Evolutionary conservation across 139 green algal genomes (phyloP), one percentile per base, ranked within the genome.

Genomic region (Nannochloris sp.): DNA sequence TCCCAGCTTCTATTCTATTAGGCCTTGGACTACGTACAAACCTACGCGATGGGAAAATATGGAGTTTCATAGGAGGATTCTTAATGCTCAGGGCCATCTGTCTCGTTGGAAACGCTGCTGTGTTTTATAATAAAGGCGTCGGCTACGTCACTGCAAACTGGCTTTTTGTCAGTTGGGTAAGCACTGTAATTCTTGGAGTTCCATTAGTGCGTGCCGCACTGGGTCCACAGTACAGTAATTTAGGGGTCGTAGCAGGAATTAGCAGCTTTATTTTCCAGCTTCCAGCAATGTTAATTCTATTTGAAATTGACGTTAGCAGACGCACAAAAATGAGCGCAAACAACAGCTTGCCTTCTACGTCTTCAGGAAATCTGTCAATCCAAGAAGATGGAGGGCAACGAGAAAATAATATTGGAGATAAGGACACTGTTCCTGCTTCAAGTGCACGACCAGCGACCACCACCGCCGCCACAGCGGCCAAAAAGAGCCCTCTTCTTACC

Each of bases 191-290:
- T 19, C 67, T 77, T 36, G 70, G 70, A 27, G 34, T 68, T 4
- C 70, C 70, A 15, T 53, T 77, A 37, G 30, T 77, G 10, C 29
- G n/a, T 15, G 56, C 70, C n/a, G 46, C 66, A 24, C 58, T 77
- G 13, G 70, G 65, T 35, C 39, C 44, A 4, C 2, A 54, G 27
- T 77, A 72, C 15, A 54, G 47, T 34, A 61, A 32, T 31, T 45
- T 77, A 34, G 64, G 64, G 3, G 68, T 73, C 33, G 67, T 77
- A 15, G 70, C 70, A 14, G 70, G 64, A 19, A 72, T 77, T 36
- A 76, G 66, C 8, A 61, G 35, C 29, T 77, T 76, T 38, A 70
- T 77, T 15, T 77, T 78, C 35, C 70, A 77, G 67, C 70, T 77
- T 8, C 70, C 70, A 8, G 34, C 76, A 36, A 77, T 77, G 70